Evolutionary conservation across 2,329 filamentous ascomycete species (phyloP).

Genomic region (Aspergillus novofumigatus): DNA sequence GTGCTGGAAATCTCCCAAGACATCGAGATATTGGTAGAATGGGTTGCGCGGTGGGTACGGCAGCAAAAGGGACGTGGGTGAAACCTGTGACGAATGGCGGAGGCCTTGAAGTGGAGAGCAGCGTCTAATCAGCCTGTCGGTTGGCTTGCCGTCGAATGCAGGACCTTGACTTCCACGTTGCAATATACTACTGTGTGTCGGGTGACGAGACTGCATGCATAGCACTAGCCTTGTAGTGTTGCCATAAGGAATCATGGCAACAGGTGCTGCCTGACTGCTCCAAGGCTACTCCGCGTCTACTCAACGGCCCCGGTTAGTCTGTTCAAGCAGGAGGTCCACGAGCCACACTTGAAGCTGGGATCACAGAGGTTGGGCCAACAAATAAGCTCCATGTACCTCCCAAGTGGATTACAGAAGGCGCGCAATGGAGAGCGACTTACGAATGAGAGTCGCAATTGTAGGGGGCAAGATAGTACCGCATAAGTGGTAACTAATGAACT

Average conservation of each 20-base stretch:
- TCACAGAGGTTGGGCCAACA: not conserved
- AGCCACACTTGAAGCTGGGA: not conserved
- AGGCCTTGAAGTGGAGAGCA: slow-evolving; percentile 3
- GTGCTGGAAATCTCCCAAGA: slow-evolving; percentile 44
- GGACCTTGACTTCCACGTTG: not conserved
- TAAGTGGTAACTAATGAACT: not conserved
- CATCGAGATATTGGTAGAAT: slow-evolving; percentile 42
- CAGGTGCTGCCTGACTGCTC: not conserved
- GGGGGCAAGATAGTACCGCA: not conserved
- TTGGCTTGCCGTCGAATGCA: not conserved
- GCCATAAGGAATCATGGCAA: not conserved
- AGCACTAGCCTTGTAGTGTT: not conserved
- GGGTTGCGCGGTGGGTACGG: slow-evolving; percentile 36
- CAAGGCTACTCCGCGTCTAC: not conserved
- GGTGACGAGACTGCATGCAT: not conserved
- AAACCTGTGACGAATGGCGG: slow-evolving; percentile 3
- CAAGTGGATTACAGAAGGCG: too few relatives aligned
- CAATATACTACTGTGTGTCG: not conserved
- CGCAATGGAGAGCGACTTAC: not conserved
- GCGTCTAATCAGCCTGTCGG: not conserved
- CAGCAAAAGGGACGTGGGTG: slow-evolving; percentile 24
- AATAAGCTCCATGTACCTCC: not conserved
- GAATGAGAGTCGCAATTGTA: not conserved
- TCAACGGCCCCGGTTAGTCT: not conserved
- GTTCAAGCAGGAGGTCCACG: too few relatives aligned